phyloP scores from a whole-genome alignment of 2,329 filamentous ascomycete genomes.

The Sclerotinia sclerotiorum region DNA sequence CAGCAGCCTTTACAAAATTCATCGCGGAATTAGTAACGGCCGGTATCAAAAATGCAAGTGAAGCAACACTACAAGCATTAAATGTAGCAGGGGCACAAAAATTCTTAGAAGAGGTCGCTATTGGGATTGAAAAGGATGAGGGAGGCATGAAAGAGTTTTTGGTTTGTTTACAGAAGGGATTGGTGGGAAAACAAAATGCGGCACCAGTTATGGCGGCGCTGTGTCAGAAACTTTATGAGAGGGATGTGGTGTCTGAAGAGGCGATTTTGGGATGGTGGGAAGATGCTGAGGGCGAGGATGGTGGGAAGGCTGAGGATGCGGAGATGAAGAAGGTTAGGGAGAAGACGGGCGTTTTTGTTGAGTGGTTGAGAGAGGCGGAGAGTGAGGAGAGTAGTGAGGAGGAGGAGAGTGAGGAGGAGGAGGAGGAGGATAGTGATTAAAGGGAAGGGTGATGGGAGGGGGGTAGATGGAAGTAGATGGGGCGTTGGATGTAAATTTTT shows the following conservation, averaged over 20 bases:
- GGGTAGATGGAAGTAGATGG: neutral
- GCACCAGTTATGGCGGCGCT: constrained; percentile 71
- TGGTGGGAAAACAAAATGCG: constrained; percentile 63
- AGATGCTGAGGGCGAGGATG: neutral
- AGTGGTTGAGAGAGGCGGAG: constrained; percentile 77
- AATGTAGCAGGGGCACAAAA: constrained; percentile 63
- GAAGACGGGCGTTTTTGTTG: constrained; percentile 75
- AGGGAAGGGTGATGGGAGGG: neutral
- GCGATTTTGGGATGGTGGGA: constrained; percentile 87
- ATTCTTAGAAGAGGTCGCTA: constrained; percentile 60
- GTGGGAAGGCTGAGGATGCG: neutral
- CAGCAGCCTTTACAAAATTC: constrained; percentile 79
- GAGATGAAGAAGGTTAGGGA: constrained; percentile 17
- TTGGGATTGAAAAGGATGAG: constrained; percentile 62
- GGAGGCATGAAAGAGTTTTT: constrained; percentile 84
- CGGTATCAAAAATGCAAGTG: constrained; percentile 39
- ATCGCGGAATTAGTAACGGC: constrained; percentile 67
- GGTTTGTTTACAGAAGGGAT: constrained; percentile 76
- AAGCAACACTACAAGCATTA: constrained; percentile 51
- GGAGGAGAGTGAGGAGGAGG: constrained; percentile 51
- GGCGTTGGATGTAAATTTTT: no score
- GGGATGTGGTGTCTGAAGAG: constrained; percentile 86
- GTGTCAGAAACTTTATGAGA: constrained; percentile 79
- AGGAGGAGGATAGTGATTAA: constrained; percentile 9
- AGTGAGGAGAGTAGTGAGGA: constrained; percentile 64